These are phyloP conservation scores for Rhododendron griersonianum DNA, from an alignment of 148 eudicot genomes.

Conservation along the genomic window DNA sequence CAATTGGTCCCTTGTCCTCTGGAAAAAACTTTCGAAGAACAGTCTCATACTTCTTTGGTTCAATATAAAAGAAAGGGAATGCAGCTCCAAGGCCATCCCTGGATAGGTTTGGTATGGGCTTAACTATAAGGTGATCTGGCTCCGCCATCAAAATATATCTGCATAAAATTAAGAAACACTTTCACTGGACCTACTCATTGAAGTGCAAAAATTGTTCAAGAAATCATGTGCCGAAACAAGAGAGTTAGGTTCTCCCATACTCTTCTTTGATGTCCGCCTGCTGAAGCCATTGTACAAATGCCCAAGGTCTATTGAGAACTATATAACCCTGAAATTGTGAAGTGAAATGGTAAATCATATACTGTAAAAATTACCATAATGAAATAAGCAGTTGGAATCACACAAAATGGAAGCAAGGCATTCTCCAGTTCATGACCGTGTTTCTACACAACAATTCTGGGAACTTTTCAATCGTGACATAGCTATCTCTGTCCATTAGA, in stretches of 20 bases:
- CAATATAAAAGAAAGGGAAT: conserved; percentile 97
- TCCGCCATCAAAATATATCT: conserved; percentile 98
- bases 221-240: neutral
- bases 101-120: conserved; percentile 94
- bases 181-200: conserved; percentile 1
- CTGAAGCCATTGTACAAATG: conserved; percentile 98
- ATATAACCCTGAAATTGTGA: conserved; percentile 70
- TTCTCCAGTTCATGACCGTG: neutral
- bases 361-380: neutral
- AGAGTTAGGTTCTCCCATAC: conserved; percentile 36
- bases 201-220: neutral
- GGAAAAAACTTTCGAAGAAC: conserved; percentile 80
- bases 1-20: conserved; percentile 72
- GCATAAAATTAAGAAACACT: conserved; percentile 20
- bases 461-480: neutral
- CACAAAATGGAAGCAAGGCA: neutral
- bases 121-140: conserved; percentile 94
- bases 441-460: neutral
- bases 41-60: conserved; percentile 83
- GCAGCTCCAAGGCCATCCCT: conserved; percentile 85
- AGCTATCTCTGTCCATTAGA: neutral
- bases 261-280: conserved; percentile 96
- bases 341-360: neutral
- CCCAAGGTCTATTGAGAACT: conserved; percentile 99
- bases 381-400: neutral